These are phyloP conservation scores for Guyanaporus albipodus DNA, from an alignment of 768 basidiomycete genomes.

Conservation along the genomic window DNA sequence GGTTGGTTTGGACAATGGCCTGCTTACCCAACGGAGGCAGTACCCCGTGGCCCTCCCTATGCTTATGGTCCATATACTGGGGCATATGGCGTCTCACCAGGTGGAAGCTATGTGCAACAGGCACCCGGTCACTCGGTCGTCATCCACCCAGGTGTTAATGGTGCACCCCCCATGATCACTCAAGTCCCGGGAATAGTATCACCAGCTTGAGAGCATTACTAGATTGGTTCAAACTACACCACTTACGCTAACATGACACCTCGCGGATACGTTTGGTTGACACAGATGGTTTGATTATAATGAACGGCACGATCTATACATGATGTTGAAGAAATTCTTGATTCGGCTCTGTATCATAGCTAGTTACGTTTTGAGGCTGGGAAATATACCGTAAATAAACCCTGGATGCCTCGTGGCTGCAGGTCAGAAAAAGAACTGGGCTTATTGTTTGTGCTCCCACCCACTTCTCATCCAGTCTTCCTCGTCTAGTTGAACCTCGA, in stretches of 20 bases:
- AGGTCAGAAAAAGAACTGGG: conserved; percentile 21
- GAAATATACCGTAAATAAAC: conserved; percentile 13
- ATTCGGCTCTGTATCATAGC: conserved; percentile 9
- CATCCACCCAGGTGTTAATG: conserved; percentile 63
- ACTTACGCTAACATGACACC: not conserved
- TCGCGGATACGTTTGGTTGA: not conserved
- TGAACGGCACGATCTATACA: conserved; percentile 6
- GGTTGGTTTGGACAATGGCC: conserved; percentile 76
- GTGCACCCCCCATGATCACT: conserved; percentile 56
- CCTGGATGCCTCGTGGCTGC: conserved; percentile 28
- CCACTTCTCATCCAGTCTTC: conserved; percentile 18
- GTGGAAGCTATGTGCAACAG: conserved; percentile 42
- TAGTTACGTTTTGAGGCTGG: conserved; percentile 15
- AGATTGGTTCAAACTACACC: not conserved
- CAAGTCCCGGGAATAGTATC: conserved; percentile 45
- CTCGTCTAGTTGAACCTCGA: conserved; percentile 12
- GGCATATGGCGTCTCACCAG: conserved; percentile 15
- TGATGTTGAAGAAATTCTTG: not conserved
- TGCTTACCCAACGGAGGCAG: conserved; percentile 41
- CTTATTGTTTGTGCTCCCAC: conserved; percentile 24
- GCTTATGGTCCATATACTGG: conserved; percentile 33
- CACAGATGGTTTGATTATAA: conserved; percentile 8
- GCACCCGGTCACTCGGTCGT: conserved; percentile 60
- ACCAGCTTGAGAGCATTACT: conserved; percentile 10
- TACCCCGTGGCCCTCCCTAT: conserved; percentile 22